Base-by-base conservation (phyloP, 768 basidiomycete genomes). In the Fistulinella prunicolor region DNA sequence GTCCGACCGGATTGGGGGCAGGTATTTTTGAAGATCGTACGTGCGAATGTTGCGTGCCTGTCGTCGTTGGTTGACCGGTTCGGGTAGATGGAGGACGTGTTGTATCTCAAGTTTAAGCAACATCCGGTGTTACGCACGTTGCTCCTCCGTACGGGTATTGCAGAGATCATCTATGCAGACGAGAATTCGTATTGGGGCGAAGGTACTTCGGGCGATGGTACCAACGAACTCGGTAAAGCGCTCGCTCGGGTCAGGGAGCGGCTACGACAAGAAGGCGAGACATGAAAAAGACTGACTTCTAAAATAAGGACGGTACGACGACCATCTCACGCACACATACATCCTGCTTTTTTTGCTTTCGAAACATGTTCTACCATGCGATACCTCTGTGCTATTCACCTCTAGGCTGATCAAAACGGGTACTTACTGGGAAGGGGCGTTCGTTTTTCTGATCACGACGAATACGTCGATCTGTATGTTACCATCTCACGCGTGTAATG, bases 101-200 rank as follows among this genome's bases (percentile, higher is more conserved):
- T 89, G 41, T 74, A 74, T 51, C 57, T 74, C 51, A 92, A 92
- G 61, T 84, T 91, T 57, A 74, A 69, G 40, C 89, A 91, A 68
- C 85, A 92, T 59, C 69, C 77, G 0, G 69, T 76, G 24, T 63
- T 91, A 45, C 77, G 81, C 29, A 49, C 50, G 19, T 58, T 78
- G 58, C 74, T 91, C 14, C 60, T 87, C 20, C 58, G 64, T 19
- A 88, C 87, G 3, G 77, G 74, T 9, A 57, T 71, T 14, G 70
- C 71, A 3, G 69, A 68, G 26, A 67, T 88, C 28, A 61, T 83
- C 4, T 85, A 83, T 56, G 63, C 68, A 9, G 82, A 85, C 55
- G 62, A 67, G 0, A 85, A 90, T 60, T 30, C 60, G n/a, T 85
- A 79, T 58, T 89, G 86, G 86, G 86, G 87, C 4, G 74, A 76